These are phyloP conservation scores for Linum usitatissimum DNA, from an alignment of 345 rosid species.

Conservation along the genomic window DNA sequence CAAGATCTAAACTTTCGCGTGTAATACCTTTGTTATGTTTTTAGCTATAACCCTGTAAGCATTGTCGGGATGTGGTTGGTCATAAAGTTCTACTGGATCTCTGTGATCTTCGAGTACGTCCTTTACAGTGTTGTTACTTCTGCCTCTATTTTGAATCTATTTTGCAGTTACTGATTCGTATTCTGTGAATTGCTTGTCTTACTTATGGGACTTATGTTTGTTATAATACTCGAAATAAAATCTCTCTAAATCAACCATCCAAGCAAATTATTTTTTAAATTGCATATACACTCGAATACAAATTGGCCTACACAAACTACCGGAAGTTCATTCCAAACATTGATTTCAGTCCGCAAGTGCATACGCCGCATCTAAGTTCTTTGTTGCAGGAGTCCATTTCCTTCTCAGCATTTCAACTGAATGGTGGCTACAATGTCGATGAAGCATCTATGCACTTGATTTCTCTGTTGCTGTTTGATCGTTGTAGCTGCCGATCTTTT, in stretches of 20 bases:
- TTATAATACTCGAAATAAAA: too few relatives aligned
- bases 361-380: background rate
- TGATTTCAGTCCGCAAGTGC: background rate
- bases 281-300: too few relatives aligned
- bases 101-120: background rate
- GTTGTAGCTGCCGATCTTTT: slow-evolving; percentile 24
- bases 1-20: slow-evolving; percentile 7
- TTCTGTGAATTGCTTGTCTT: background rate
- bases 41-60: background rate
- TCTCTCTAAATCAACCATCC: background rate
- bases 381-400: background rate
- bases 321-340: background rate
- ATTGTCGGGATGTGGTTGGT: background rate
- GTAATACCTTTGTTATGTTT: background rate
- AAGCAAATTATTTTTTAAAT: too few relatives aligned
- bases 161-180: background rate
- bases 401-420: too few relatives aligned
- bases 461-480: slow-evolving; percentile 21
- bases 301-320: too few relatives aligned
- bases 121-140: background rate
- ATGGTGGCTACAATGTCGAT: background rate
- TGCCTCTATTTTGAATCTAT: background rate
- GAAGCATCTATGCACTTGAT: slow-evolving; percentile 17
- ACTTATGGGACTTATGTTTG: too few relatives aligned
- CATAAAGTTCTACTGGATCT: background rate